Percentiles rank a stretch among this genome's conserved stretches.
These are phyloP conservation scores for Aspergillus versicolor DNA, from an alignment of 2,329 filamentous ascomycete genomes.

Conservation along the genomic window DNA sequence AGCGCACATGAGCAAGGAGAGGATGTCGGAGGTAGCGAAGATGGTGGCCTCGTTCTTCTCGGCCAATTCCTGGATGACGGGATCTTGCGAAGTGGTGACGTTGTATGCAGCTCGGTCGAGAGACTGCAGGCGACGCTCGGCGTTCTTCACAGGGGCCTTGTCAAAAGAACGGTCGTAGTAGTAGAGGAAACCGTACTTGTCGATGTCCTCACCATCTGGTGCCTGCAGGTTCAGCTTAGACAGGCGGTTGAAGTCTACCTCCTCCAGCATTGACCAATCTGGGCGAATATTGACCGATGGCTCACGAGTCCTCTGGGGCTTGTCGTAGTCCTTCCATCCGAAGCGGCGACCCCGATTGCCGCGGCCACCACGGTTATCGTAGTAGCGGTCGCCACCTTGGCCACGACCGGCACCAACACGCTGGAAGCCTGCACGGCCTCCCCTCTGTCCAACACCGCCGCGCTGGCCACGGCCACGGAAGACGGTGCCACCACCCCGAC, in stretches of 20 bases:
- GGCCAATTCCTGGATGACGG: constrained; percentile 92
- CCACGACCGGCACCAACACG: constrained; percentile 68
- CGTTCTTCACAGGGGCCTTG: constrained; percentile 85
- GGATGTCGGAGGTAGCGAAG: constrained; percentile 93
- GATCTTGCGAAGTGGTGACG: constrained; percentile 93
- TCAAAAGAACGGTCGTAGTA: constrained; percentile 97
- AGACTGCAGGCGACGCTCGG: constrained; percentile 81
- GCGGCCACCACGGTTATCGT: constrained; percentile 70
- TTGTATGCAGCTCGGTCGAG: constrained; percentile 97
- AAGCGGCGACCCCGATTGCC: constrained; percentile 79
- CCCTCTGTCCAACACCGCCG: constrained; percentile 69
- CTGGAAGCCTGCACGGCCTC: constrained; percentile 70
- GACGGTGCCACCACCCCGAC: constrained; percentile 82
- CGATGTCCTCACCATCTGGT: constrained; percentile 91
- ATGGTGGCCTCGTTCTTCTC: constrained; percentile 96
- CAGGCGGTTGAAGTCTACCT: constrained; percentile 97
- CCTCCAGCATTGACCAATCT: constrained; percentile 93
- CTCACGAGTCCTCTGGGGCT: constrained; percentile 93
- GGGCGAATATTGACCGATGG: constrained; percentile 94
- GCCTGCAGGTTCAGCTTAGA: constrained; percentile 94
- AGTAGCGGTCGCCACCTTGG: constrained; percentile 63
- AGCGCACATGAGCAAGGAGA: constrained; percentile 99
- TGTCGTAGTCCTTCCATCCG: constrained; percentile 98
- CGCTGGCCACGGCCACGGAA: constrained; percentile 77
- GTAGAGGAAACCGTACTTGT: constrained; percentile 95